These are phyloP conservation scores for Sporobolus alterniflorus DNA, from an alignment of 202 grass and related monocot species.

Conservation along the genomic window DNA sequence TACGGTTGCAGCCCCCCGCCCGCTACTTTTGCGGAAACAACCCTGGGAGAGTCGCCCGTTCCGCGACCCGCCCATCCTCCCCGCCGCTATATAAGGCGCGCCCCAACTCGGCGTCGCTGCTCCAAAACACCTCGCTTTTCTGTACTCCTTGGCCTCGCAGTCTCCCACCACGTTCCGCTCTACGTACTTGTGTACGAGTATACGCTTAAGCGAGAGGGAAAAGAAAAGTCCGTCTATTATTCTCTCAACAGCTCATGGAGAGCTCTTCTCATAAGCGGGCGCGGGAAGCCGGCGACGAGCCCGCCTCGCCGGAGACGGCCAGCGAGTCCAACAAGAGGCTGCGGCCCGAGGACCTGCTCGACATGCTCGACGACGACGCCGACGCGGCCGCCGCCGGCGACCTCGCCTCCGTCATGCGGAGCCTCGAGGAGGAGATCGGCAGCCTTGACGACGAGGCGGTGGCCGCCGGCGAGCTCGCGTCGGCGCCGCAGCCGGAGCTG, in stretches of 20 bases:
- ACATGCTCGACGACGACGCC: slow-evolving; percentile 67
- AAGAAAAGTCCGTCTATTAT: neutral
- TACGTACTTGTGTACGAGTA: neutral
- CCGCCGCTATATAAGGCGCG: slow-evolving; percentile 62
- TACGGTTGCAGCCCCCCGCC: too few relatives aligned
- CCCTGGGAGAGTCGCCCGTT: neutral
- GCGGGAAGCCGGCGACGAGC: slow-evolving; percentile 29
- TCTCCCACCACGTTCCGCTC: neutral
- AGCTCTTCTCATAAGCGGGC: slow-evolving; percentile 35
- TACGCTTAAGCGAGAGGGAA: too few relatives aligned
- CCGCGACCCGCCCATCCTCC: neutral
- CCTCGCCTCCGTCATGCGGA: slow-evolving; percentile 91
- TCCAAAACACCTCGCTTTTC: slow-evolving; percentile 57
- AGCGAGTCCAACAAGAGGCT: slow-evolving; percentile 43
- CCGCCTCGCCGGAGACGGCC: neutral
- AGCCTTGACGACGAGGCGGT: slow-evolving; percentile 21
- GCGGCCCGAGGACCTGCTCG: slow-evolving; percentile 52
- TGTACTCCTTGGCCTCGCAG: slow-evolving; percentile 5
- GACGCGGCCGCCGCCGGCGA: slow-evolving; percentile 47
- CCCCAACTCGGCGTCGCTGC: slow-evolving; percentile 46
- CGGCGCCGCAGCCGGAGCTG: slow-evolving; percentile 49
- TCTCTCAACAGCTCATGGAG: neutral
- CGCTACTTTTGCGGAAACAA: neutral
- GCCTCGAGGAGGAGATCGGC: slow-evolving; percentile 80
- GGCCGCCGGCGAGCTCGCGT: neutral